Conservation (phyloP, 2,329 filamentous ascomycete species). For the Pleurostoma richardsiae region DNA sequence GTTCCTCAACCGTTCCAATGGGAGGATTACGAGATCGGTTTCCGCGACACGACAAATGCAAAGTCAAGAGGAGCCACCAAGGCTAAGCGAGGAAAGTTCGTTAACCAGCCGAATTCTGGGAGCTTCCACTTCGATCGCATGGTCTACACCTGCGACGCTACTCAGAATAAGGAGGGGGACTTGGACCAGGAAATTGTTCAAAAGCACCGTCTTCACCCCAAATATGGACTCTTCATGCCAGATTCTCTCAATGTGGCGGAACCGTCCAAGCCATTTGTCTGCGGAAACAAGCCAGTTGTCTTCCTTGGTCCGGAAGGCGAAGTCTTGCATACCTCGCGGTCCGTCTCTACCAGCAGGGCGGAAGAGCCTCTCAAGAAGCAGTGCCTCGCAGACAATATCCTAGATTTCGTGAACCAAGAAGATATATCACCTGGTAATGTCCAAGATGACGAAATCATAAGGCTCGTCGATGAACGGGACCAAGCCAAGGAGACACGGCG, state of each 20-base stretch:
- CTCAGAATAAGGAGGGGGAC: conserved; percentile 40
- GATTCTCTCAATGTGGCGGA: conserved; percentile 40
- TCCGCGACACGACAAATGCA: conserved; percentile 53
- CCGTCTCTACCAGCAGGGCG: conserved; percentile 13
- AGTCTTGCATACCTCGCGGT: conserved; percentile 39
- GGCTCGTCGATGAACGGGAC: conserved; percentile 8
- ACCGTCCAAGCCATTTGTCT: conserved; percentile 30
- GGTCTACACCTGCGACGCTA: conserved; percentile 47
- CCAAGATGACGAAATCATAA: conserved; percentile 9
- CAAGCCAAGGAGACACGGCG: conserved; percentile 10
- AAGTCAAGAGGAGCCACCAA: conserved; percentile 47
- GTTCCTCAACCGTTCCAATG: conserved; percentile 43
- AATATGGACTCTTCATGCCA: conserved; percentile 46
- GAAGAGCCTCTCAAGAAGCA: conserved; percentile 11
- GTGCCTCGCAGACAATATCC: conserved; percentile 12
- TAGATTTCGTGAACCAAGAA: conserved; percentile 15
- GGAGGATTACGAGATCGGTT: conserved; percentile 51
- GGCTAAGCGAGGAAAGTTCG: conserved; percentile 47
- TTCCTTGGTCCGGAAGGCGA: conserved; percentile 42
- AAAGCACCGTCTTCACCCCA: conserved; percentile 46
- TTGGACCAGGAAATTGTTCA: conserved; percentile 45
- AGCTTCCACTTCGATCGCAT: conserved; percentile 50
- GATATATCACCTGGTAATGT: conserved; percentile 15
- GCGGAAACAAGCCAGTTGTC: conserved; percentile 42
- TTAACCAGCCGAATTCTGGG: conserved; percentile 48